These are phyloP conservation scores for Aspergillus costaricaensis DNA, from an alignment of 2,329 filamentous ascomycete species.

Conservation along the genomic window DNA sequence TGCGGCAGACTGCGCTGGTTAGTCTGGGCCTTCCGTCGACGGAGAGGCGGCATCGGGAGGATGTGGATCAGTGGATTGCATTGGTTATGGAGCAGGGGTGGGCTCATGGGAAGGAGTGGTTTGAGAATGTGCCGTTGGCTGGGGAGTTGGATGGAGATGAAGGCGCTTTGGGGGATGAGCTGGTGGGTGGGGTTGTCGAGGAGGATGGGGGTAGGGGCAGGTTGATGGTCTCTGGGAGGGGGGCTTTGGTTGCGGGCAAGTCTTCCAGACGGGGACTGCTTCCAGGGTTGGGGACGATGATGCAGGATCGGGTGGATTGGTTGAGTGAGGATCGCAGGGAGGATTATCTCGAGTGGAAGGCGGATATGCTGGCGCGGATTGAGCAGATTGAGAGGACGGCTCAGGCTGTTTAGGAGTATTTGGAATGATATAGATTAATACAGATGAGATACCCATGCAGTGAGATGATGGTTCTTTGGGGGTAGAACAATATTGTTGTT, in stretches of 20 bases:
- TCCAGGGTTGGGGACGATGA: constrained; percentile 53
- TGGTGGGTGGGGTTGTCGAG: constrained; percentile 35
- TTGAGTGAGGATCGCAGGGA: constrained; percentile 46
- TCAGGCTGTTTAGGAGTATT: not conserved
- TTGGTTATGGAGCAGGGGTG: constrained; percentile 54
- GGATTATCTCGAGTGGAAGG: constrained; percentile 49
- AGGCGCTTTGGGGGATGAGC: constrained; percentile 36
- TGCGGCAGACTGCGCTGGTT: constrained; percentile 42
- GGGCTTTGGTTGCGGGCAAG: constrained; percentile 15
- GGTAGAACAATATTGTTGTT: not conserved
- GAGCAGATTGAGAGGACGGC: constrained; percentile 31
- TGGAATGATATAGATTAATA: not conserved
- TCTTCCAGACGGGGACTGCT: constrained; percentile 40
- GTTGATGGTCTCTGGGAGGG: constrained; percentile 20
- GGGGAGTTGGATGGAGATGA: constrained; percentile 39
- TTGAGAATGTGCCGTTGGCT: constrained; percentile 55
- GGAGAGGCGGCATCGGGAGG: constrained; percentile 44
- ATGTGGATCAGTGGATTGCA: constrained; percentile 64
- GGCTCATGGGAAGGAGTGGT: constrained; percentile 67
- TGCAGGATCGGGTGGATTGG: constrained; percentile 52
- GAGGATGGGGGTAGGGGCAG: constrained; percentile 35
- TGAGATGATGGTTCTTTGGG: not conserved
- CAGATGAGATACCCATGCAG: constrained; percentile 15
- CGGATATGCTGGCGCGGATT: constrained; percentile 43
- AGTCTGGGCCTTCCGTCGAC: constrained; percentile 44